A percentile compares a stretch with the other conserved stretches of the same genome.
Conservation (phyloP, 2,329 filamentous ascomycete species). For the Alternaria incomplexa region DNA sequence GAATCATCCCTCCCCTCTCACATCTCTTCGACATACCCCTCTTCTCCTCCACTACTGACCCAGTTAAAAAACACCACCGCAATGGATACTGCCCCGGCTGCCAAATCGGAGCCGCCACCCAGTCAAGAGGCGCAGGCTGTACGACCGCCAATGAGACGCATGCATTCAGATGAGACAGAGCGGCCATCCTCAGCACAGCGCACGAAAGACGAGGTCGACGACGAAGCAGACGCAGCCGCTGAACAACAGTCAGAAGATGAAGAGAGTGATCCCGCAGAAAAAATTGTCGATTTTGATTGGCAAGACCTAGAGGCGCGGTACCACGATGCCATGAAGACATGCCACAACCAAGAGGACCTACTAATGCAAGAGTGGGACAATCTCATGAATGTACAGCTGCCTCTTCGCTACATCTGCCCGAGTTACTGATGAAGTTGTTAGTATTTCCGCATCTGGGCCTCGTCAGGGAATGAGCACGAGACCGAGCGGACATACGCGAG, state of each 20-base stretch:
- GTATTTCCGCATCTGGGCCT: slow-evolving; percentile 83
- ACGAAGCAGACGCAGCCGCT: slow-evolving; percentile 12
- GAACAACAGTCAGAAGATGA: slow-evolving; percentile 20
- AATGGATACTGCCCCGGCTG: slow-evolving; percentile 21
- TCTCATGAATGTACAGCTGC: slow-evolving; percentile 42
- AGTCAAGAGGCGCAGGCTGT: slow-evolving; percentile 12
- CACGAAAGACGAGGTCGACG: slow-evolving; percentile 12
- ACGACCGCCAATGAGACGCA: slow-evolving; percentile 12
- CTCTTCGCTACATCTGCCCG: background rate
- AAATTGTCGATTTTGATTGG: slow-evolving; percentile 73
- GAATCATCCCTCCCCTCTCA: slow-evolving; percentile 31
- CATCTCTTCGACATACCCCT: slow-evolving; percentile 13
- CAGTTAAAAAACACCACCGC: background rate
- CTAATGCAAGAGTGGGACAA: slow-evolving; percentile 71
- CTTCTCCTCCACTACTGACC: slow-evolving; percentile 22
- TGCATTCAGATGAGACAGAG: slow-evolving; percentile 32
- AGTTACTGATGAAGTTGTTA: slow-evolving; percentile 47
- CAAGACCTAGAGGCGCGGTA: slow-evolving; percentile 75
- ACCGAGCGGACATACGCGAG: slow-evolving; percentile 78
- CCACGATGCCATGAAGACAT: slow-evolving; percentile 67
- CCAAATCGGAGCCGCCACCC: slow-evolving; percentile 19
- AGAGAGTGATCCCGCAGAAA: slow-evolving; percentile 34
- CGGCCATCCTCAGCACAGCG: slow-evolving; percentile 37
- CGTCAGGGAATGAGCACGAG: slow-evolving; percentile 73
- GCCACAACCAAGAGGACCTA: slow-evolving; percentile 67